Base-by-base conservation (phyloP, 148 eudicot species). In the Amaranthus palmeri region DNA sequence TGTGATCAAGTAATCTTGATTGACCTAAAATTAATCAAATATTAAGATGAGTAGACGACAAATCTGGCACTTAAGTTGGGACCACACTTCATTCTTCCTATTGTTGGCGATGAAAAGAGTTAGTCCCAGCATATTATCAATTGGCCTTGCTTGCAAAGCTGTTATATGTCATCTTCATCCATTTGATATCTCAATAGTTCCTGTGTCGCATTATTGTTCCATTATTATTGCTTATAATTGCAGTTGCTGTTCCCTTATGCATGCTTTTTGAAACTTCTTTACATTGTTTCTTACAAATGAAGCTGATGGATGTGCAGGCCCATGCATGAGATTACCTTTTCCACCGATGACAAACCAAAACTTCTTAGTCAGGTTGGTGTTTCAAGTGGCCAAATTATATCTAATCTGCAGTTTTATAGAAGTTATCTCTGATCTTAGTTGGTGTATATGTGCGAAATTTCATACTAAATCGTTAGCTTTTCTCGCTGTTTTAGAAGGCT, bases 281-380 rank as follows among this genome's bases (percentile, higher is more conserved):
- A 64, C 25, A 17, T 12, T 36, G 3, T 40, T 72, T 55, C 81
- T 78, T 78, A 75, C 48, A 2, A 55, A 54, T 72, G 53, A 47
- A 15, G 71, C 14, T 75, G 17, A 25, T 75, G 67, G 46, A 55
- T 74, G 51, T 84, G 83, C 84, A 90, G 96, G 87, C 92, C 92
- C 77, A 88, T 90, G 92, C 96, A 88, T 57, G 96, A 90, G 80
- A 83, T 90, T 58, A 90, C 96, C 68, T 90, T 90, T 76, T 90
- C 96, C 74, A 81, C 96, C 43, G 88, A 88, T 69, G 96, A 90
- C 88, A 90, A 88, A 76, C 96, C 96, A 80, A 90, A 90, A 83
- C 84, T 90, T 67, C 86, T 90, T 65, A 90, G 96, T 74, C 92
- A 90, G 90, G 96, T 90, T 76, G 55, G 76, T 84, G 58, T 7